These are phyloP conservation scores for Ploettnerulaceae sp. DNA, from an alignment of 2,329 filamentous ascomycete genomes.

Conservation along the genomic window DNA sequence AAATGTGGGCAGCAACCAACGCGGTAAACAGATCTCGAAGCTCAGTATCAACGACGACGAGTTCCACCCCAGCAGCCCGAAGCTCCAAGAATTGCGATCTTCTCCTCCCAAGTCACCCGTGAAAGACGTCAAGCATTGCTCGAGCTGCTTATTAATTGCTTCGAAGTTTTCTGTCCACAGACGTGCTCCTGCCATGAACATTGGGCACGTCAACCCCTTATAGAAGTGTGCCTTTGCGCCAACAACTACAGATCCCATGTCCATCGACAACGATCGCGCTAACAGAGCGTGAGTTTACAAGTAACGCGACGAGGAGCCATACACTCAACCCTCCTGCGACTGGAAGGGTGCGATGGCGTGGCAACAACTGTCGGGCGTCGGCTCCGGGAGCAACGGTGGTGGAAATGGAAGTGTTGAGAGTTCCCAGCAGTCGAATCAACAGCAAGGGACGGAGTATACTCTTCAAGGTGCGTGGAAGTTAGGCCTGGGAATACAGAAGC, in stretches of 20 bases:
- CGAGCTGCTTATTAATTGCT: background rate
- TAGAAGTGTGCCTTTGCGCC: slow-evolving; percentile 4
- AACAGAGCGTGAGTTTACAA: slow-evolving; percentile 11
- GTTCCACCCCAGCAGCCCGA: background rate
- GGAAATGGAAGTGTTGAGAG: slow-evolving; percentile 27
- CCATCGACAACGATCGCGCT: slow-evolving; percentile 11
- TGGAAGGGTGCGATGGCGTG: slow-evolving; percentile 52
- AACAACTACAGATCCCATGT: slow-evolving; percentile 6
- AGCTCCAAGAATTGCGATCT: background rate
- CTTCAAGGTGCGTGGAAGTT: slow-evolving; percentile 52
- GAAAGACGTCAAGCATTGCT: background rate
- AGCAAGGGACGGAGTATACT: slow-evolving; percentile 65
- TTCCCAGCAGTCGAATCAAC: slow-evolving; percentile 38
- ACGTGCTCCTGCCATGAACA: slow-evolving; percentile 3
- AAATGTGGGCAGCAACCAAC: too few species aligned
- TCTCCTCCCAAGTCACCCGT: background rate
- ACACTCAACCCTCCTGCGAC: background rate
- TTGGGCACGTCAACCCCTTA: background rate
- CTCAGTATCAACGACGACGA: slow-evolving; percentile 3
- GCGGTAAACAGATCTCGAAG: too few species aligned
- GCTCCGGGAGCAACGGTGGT: slow-evolving; percentile 32
- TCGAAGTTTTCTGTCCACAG: background rate
- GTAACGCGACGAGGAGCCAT: background rate
- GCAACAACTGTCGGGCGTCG: slow-evolving; percentile 60
- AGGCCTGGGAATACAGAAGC: background rate